Conservation (phyloP, 176 grass and related monocot species). For the Zizania latifolia region DNA sequence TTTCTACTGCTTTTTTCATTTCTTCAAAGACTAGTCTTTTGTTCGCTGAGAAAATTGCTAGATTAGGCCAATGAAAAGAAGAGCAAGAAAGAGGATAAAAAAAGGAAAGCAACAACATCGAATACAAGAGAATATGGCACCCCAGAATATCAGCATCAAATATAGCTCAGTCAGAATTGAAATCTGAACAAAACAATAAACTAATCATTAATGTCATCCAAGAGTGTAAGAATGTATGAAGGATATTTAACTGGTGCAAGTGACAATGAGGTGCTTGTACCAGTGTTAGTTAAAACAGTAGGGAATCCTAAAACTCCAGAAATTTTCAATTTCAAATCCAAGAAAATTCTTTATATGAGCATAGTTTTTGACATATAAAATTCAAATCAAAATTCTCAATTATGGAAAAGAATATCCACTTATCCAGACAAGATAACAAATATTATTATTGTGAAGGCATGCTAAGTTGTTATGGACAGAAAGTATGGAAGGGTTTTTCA, state of each 20-base stretch:
- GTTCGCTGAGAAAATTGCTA: slow-evolving; percentile 51
- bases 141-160: not conserved
- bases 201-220: not conserved
- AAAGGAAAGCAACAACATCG: not conserved
- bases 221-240: not conserved
- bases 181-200: slow-evolving; percentile 12
- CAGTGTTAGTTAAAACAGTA: not conserved
- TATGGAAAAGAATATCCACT: slow-evolving; percentile 7
- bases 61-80: slow-evolving; percentile 24
- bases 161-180: not conserved
- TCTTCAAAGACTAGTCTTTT: slow-evolving; percentile 80
- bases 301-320: not conserved
- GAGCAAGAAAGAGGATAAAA: not conserved
- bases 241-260: not conserved
- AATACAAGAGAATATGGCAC: not conserved
- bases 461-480: too few species aligned
- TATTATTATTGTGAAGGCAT: not conserved
- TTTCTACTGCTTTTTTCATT: slow-evolving; percentile 86
- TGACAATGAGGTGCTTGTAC: not conserved
- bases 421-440: not conserved
- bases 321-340: not conserved
- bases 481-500: too few species aligned
- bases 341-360: not conserved
- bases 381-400: not conserved
- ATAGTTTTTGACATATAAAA: not conserved